phyloP scores from a whole-genome alignment of 495 filamentous ascomycete genomes.

The Penicillium cosmopolitanum region DNA sequence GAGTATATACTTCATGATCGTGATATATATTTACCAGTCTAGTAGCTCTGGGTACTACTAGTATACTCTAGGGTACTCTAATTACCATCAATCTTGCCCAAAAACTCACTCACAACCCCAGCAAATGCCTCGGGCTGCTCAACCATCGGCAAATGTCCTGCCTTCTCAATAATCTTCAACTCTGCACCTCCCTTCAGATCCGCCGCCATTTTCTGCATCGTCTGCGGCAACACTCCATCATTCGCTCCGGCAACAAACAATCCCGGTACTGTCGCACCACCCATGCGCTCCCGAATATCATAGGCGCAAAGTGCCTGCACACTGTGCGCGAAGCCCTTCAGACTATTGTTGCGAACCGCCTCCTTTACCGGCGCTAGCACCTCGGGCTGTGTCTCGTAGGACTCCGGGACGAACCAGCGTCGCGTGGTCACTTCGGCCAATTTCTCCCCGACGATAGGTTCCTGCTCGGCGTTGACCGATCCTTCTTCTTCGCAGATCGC shows the following conservation, averaged over 20 bases:
- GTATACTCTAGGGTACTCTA: neutral
- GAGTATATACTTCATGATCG: neutral
- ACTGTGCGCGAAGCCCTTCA: slow-evolving; percentile 69
- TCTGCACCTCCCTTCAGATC: slow-evolving; percentile 57
- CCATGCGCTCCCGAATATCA: slow-evolving; percentile 69
- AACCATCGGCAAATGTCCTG: slow-evolving; percentile 83
- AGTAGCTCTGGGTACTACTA: neutral
- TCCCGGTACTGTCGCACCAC: slow-evolving; percentile 57
- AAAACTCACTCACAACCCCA: slow-evolving; percentile 58
- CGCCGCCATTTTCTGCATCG: slow-evolving; percentile 73
- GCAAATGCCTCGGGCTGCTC: slow-evolving; percentile 72
- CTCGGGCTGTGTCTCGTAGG: slow-evolving; percentile 57
- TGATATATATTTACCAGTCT: neutral
- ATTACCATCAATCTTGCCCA: slow-evolving; percentile 38
- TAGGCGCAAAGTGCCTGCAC: slow-evolving; percentile 78
- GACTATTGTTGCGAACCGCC: slow-evolving; percentile 65
- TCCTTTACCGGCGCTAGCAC: slow-evolving; percentile 55
- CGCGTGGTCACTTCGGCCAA: slow-evolving; percentile 69
- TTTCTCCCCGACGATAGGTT: slow-evolving; percentile 56
- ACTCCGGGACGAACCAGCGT: slow-evolving; percentile 72
- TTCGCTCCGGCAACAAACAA: slow-evolving; percentile 70
- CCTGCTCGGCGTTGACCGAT: slow-evolving; percentile 44
- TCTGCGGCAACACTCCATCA: slow-evolving; percentile 75
- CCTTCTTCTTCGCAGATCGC: slow-evolving; percentile 64
- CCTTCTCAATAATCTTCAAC: slow-evolving; percentile 62